Evolutionary conservation across 1,284 basidiomycete genomes (phyloP), one percentile per base, ranked within the genome.

Genomic region (Malassezia caprae): DNA sequence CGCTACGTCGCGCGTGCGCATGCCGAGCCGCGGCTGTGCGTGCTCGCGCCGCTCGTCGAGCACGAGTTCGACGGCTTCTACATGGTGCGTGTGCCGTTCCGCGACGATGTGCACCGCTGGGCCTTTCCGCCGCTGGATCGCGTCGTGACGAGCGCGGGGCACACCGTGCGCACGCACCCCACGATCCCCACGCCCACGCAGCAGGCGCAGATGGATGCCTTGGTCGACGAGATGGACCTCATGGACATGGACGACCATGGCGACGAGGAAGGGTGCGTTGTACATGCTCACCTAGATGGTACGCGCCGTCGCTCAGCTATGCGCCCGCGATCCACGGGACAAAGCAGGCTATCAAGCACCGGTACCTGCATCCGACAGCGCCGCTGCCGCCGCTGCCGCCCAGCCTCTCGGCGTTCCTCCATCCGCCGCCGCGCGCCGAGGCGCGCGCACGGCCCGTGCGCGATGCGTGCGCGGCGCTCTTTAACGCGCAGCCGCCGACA

Each of bases 331-430:
- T 94, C 27, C 91, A 96, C 69, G 84, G 90, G 34, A 81, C 84
- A 51, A 93, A 93, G 70, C 88, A 94, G 76, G 90, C 90, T 3
- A 83, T 91, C 62, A 87, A 90, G 73, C 89, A 91, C 67, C 83
- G 83, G 11, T 83, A 86, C 7, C 76, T 82, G 1, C 86, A 91
- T 67, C 78, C 90, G 8, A 76, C 79, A n/a, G 79, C 87, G 51
- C 87, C 88, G 0, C 78, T 94, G 1, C 85, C 86, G 0, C 85
- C 85, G 0, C 88, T 89, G 0, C 88, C 93, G 73, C 84, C 84
- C 0, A 86, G 87, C 55, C 79, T 94, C 6, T 77, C 81, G 27
- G 88, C 87, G 66, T 96, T 87, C 75, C 83, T 94, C 67, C 77
- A 87, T 17, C 82, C 88, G 1, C 90, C 90, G 0, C 78, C 77